phyloP scores from a whole-genome alignment of 352 stramenopile genomes.

The Blastocystis hominis region DNA sequence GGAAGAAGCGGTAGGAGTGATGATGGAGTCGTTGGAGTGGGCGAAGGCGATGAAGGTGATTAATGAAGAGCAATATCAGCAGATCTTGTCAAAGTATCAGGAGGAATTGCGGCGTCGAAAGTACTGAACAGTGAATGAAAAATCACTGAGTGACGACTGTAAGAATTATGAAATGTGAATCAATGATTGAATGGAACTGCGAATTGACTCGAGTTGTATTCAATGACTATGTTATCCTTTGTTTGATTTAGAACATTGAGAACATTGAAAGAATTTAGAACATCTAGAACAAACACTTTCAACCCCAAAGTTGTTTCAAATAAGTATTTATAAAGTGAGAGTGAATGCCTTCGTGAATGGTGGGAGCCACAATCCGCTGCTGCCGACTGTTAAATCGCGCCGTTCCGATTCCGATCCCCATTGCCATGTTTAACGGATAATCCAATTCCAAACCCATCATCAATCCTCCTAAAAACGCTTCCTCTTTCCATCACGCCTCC shows the following conservation, averaged over 20 bases:
- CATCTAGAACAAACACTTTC: not conserved
- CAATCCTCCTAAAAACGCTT: slow-evolving; percentile 32
- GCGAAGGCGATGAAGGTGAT: slow-evolving; percentile 15
- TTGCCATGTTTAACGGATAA: slow-evolving; percentile 32
- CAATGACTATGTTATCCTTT: too few relatives aligned
- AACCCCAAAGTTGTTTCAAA: slow-evolving; percentile 29
- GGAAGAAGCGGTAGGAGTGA: slow-evolving; percentile 17
- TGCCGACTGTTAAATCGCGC: slow-evolving; percentile 25
- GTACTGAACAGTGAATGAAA: not conserved
- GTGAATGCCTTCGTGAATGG: slow-evolving; percentile 19
- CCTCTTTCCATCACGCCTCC: not conserved
- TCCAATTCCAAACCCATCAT: slow-evolving; percentile 7
- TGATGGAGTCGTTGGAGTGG: slow-evolving; percentile 39
- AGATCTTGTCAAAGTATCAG: slow-evolving; percentile 25
- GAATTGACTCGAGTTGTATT: too few relatives aligned
- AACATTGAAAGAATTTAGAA: not conserved
- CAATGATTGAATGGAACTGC: too few relatives aligned
- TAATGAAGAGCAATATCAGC: not conserved
- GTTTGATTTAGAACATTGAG: not conserved
- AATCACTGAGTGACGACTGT: too few relatives aligned
- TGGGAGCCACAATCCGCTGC: not conserved
- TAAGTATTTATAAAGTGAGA: slow-evolving; percentile 49
- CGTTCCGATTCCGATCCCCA: slow-evolving; percentile 30
- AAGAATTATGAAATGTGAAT: too few relatives aligned
- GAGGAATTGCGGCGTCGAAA: not conserved